Evolutionary conservation across 1,284 basidiomycete genomes (phyloP), one percentile per base, ranked within the genome.

Genomic region (Malassezia equina): DNA sequence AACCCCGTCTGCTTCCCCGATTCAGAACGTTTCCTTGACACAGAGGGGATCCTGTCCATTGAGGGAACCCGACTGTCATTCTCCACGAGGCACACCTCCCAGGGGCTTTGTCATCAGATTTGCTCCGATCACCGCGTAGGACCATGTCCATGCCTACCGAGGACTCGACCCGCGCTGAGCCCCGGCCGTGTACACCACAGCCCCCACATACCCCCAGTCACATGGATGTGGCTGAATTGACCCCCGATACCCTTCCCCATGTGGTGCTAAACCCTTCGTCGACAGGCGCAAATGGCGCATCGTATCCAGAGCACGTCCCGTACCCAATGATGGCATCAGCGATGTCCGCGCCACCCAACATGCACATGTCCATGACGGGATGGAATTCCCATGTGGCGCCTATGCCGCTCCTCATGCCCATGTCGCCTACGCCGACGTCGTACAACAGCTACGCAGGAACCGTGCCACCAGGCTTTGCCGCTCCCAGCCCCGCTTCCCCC

Each of bases 391-490:
- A 28, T 5, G 15, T 48, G 12, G 19, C 47, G 3, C 21, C 42
- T 21, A 41, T 55, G 47, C 47, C 53, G 29, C 34, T 28, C 42
- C 24, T 45, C 27, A 46, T 55, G 47, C 17, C 53, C 7, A 40
- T 55, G 41, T n/a, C 47, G 7, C 11, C 19, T 7, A 23, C 31
- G 17, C 8, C 41, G 5, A 27, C 23, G 9, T 15, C 46, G 4
- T 48, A 39, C 27, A 11, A 23, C 6, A 15, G 23, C 33, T 48
- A 48, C 19, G 15, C 46, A 3, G 11, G 31, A 6, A 3, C n/a
- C 7, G 8, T 28, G 28, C 29, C 44, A 11, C 44, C 27, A n/a
- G 29, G 29, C 17, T 32, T 46, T 11, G 21, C 28, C n/a, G 29
- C 19, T 47, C 44, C 40, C n/a, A 34, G 8, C 31, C 44, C 25